phyloP scores from a whole-genome alignment of 257 asterid species.

The Verbascum thapsus region DNA sequence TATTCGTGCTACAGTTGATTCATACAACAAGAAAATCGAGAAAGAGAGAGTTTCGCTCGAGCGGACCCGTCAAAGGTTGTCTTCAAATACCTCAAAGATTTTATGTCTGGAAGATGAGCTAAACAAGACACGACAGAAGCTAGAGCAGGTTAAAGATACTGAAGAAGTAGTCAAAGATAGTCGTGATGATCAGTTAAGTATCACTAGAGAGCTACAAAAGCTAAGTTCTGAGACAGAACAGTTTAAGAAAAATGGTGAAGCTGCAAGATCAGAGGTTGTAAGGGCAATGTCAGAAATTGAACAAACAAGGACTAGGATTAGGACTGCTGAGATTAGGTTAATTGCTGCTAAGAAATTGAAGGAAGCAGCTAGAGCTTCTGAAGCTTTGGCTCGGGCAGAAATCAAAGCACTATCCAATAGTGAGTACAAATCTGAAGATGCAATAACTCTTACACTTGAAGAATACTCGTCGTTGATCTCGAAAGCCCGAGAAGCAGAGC shows the following conservation, averaged over 20 bases:
- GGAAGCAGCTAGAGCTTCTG: conserved; percentile 85
- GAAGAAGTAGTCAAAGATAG: conserved; percentile 33
- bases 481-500: conserved; percentile 70
- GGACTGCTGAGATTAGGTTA: conserved; percentile 70
- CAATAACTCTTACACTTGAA: conserved; percentile 64
- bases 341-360: conserved; percentile 85
- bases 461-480: conserved; percentile 65
- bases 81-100: conserved; percentile 53
- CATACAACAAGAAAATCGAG: conserved; percentile 71
- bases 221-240: conserved; percentile 68
- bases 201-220: conserved; percentile 66
- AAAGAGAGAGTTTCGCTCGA: conserved; percentile 78
- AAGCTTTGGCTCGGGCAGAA: conserved; percentile 82
- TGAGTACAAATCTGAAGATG: conserved; percentile 37
- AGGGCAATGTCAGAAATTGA: conserved; percentile 72
- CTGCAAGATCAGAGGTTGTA: conserved; percentile 55
- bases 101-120: conserved; percentile 68
- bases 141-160: conserved; percentile 38
- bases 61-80: conserved; percentile 73
- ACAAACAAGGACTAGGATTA: conserved; percentile 58
- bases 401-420: conserved; percentile 59
- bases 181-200: conserved; percentile 39
- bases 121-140: conserved; percentile 47
- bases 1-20: conserved; percentile 72
- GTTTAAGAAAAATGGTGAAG: conserved; percentile 67